Evolutionary conservation across 805 yeast genomes (phyloP).

Genomic region (Yarrowia deformans): DNA sequence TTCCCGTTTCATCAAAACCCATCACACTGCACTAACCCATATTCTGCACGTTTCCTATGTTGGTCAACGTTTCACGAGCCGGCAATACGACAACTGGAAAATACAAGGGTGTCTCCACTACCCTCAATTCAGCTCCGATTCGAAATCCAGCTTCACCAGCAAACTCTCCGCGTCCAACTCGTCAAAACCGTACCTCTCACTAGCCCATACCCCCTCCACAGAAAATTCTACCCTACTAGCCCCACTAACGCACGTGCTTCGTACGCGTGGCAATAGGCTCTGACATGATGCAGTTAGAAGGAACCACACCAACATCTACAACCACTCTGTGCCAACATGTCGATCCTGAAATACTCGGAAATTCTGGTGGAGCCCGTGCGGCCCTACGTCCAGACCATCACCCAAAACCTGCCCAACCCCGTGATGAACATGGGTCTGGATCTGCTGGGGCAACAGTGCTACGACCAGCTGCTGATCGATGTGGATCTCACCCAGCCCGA

Average conservation of each 20-base stretch:
- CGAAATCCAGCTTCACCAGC: neutral
- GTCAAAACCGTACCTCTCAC: neutral
- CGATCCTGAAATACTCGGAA: slow-evolving; percentile 40
- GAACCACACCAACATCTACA: neutral
- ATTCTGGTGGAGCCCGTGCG: slow-evolving; percentile 41
- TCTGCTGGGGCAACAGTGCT: slow-evolving; percentile 46
- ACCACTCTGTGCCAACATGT: neutral
- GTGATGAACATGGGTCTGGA: slow-evolving; percentile 43
- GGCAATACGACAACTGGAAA: no score
- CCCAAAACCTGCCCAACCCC: slow-evolving; percentile 44
- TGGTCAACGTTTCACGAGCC: no score
- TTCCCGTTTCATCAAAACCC: neutral
- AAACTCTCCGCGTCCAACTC: neutral
- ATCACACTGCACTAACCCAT: neutral
- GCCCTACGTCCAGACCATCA: slow-evolving; percentile 41
- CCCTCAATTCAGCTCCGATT: neutral
- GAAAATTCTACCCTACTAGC: neutral
- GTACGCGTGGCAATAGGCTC: neutral
- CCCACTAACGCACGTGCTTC: slow-evolving; percentile 8
- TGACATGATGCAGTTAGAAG: no score
- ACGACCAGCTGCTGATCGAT: slow-evolving; percentile 43
- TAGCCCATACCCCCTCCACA: neutral
- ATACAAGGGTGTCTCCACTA: no score
- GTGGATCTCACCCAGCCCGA: slow-evolving; percentile 45
- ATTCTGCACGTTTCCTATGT: neutral